Evolutionary conservation across 2,329 filamentous ascomycete genomes (phyloP).

Genomic region (Sclerotinia glacialis): DNA sequence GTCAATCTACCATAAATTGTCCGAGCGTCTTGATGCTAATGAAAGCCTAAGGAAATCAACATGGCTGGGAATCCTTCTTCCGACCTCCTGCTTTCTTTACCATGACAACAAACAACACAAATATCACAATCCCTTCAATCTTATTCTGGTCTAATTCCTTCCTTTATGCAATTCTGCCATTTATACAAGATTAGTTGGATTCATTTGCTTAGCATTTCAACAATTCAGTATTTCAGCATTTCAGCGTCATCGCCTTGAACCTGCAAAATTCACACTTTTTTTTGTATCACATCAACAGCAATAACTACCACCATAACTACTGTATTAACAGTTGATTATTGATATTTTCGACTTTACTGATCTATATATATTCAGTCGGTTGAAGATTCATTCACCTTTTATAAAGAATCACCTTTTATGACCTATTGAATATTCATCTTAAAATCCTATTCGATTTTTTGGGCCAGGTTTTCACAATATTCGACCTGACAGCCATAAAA

Average conservation of each 20-base stretch:
- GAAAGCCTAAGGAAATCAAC: conserved; percentile 16
- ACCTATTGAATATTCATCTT: not conserved
- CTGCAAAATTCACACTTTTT: conserved; percentile 3
- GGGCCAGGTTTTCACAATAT: not conserved
- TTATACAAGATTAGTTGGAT: conserved; percentile 19
- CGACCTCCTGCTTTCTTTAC: conserved; percentile 16
- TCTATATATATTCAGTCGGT: too few relatives aligned
- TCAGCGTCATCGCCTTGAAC: conserved; percentile 1
- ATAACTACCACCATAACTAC: not conserved
- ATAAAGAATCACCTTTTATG: not conserved
- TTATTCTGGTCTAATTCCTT: conserved; percentile 15
- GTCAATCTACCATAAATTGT: conserved; percentile 1
- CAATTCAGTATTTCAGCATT: too few relatives aligned
- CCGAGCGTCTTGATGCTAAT: conserved; percentile 13
- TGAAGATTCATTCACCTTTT: not conserved
- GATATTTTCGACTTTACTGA: not conserved
- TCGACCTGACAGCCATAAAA: not conserved
- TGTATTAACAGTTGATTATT: conserved; percentile 2
- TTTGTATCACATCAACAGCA: conserved; percentile 1
- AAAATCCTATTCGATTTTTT: not conserved
- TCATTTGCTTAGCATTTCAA: conserved; percentile 11
- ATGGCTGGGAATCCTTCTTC: conserved; percentile 20
- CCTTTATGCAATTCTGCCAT: conserved; percentile 17
- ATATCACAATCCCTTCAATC: conserved; percentile 10
- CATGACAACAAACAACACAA: conserved; percentile 19